Evolutionary conservation across 148 eudicot genomes (phyloP).

Genomic region (Camellia sinensis): DNA sequence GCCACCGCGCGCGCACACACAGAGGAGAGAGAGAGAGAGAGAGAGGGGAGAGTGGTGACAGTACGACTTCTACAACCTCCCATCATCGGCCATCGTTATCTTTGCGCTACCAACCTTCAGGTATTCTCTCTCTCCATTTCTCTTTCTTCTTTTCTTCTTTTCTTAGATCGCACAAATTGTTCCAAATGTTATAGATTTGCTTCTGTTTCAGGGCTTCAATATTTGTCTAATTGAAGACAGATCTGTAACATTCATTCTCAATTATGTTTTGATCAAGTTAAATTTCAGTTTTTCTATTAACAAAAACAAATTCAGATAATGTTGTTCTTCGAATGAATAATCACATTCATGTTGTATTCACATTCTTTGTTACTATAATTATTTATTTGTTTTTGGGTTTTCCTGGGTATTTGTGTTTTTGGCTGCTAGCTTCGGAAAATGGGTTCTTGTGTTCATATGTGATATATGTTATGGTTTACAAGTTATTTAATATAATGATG

Average conservation of each 20-base stretch:
- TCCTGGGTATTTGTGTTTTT: background rate
- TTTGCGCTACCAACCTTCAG: background rate
- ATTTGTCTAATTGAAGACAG: too few relatives aligned
- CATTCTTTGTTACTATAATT: too few relatives aligned
- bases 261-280: background rate
- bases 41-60: background rate
- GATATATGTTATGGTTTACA: background rate
- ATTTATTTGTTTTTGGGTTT: too few relatives aligned
- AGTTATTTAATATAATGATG: too few relatives aligned
- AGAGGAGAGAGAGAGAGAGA: background rate
- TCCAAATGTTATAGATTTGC: background rate
- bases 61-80: background rate
- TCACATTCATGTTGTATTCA: too few relatives aligned
- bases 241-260: background rate
- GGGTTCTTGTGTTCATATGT: background rate
- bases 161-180: background rate
- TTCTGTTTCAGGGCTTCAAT: too few relatives aligned
- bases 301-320: too few relatives aligned
- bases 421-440: background rate
- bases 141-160: too few relatives aligned
- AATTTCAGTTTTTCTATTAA: too few relatives aligned
- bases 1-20: background rate
- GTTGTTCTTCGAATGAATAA: too few relatives aligned
- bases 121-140: background rate
- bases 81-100: background rate